Conservation (phyloP, 495 filamentous ascomycete genomes). For the Penicillium egyptiacum region DNA sequence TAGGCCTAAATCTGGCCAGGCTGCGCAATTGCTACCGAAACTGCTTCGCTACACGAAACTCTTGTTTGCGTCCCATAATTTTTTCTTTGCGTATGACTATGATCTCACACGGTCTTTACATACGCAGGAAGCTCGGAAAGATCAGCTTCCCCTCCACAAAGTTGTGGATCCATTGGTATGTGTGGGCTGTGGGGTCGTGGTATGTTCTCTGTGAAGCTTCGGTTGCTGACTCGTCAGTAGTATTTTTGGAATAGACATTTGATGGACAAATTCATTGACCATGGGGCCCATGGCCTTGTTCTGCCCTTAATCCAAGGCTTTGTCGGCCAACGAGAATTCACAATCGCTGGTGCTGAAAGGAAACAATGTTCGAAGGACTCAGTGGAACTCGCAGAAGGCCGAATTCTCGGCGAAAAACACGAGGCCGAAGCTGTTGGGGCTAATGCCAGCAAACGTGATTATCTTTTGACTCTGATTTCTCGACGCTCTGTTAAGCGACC, state of each 20-base stretch:
- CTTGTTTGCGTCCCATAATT: slow-evolving; percentile 76
- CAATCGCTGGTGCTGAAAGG: slow-evolving; percentile 47
- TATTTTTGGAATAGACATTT: slow-evolving; percentile 91
- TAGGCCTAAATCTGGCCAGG: slow-evolving; percentile 24
- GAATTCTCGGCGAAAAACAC: slow-evolving; percentile 35
- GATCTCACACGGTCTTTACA: slow-evolving; percentile 74
- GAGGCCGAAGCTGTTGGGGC: slow-evolving; percentile 28
- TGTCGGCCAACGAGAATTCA: slow-evolving; percentile 82
- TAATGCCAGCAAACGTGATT: slow-evolving; percentile 43
- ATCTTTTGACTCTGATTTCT: slow-evolving; percentile 83
- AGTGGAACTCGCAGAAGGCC: slow-evolving; percentile 31
- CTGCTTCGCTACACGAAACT: slow-evolving; percentile 78
- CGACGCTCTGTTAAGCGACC: slow-evolving; percentile 79
- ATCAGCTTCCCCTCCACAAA: slow-evolving; percentile 62
- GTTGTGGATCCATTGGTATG: slow-evolving; percentile 71
- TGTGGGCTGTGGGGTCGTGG: not conserved
- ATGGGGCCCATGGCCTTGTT: slow-evolving; percentile 59
- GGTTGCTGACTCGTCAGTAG: slow-evolving; percentile 38
- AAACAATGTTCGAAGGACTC: slow-evolving; percentile 15
- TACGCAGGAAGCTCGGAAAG: slow-evolving; percentile 38
- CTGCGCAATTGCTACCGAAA: slow-evolving; percentile 70
- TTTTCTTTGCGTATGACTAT: slow-evolving; percentile 91
- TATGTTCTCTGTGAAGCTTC: not conserved
- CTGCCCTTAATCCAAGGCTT: slow-evolving; percentile 93
- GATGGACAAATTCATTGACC: slow-evolving; percentile 68